Base-by-base conservation (phyloP, 2,329 filamentous ascomycete species). In the Xylaria polymorpha region DNA sequence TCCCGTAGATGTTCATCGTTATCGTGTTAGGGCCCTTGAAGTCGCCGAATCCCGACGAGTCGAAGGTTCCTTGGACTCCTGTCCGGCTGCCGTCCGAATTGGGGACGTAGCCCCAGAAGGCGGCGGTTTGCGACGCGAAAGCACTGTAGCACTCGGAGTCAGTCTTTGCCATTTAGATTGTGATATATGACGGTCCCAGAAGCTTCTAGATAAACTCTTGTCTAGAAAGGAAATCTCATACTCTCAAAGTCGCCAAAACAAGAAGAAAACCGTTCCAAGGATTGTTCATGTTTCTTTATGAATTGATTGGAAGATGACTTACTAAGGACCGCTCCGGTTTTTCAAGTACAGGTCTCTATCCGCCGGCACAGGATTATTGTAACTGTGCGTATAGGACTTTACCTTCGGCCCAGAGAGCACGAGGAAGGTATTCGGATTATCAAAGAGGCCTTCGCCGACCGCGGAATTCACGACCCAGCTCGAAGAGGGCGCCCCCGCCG, bases 1-100 rank as follows among this genome's bases (percentile, higher is more conserved):
- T 88, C 9, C 86, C 86, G 77, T 88, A 88, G 4, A 88, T 77
- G 74, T 88, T 88, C 22, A 88, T 79, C 0, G 85, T 87, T 61
- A 88, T 84, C 68, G 84, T 86, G 67, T 84, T 80, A 61, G 80
- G 80, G 41, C 75, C 73, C 1, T 67, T 81, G 72, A 76, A 84
- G 9, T 78, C 82, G 1, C 77, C 74, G 48, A 79, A 82, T 2
- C 86, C 86, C 0, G 83, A 77, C 0, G 83, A 82, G 75, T 84
- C 84, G 64, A 88, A 83, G 0, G 85, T 88, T 7, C 85, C 86
- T 71, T 88, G 86, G 25, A 86, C 79, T 0, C 82, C 85, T 3
- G 82, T 79, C 4, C 77, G 74, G 12, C 74, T 77, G 7, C 83
- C 83, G 60, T 85, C 81, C 3, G 75, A 72, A 65, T 84, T 81